phyloP scores from a whole-genome alignment of 2,329 filamentous ascomycete species.

The Orbilia oligospora region DNA sequence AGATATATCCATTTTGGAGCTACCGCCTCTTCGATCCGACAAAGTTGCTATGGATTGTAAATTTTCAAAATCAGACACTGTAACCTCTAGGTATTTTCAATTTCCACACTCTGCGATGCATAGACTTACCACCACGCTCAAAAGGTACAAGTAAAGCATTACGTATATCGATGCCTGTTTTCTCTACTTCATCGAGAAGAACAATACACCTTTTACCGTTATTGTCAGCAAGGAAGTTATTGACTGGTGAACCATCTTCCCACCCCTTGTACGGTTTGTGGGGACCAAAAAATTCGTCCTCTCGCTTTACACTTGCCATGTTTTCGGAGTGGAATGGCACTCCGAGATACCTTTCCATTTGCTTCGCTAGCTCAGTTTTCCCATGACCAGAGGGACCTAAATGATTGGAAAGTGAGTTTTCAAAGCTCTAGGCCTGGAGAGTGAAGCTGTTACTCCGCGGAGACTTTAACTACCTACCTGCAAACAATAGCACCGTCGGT shows the following conservation, averaged over 20 bases:
- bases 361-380: constrained; percentile 70
- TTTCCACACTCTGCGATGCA: too few species aligned
- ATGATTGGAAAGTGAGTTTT: background rate
- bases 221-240: constrained; percentile 69
- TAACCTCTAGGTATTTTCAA: too few species aligned
- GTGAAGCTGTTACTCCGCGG: background rate
- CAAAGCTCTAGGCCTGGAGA: background rate
- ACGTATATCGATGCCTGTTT: constrained; percentile 67
- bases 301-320: constrained; percentile 66
- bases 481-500: constrained; percentile 68
- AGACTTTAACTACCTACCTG: constrained; percentile 64
- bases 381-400: constrained; percentile 69
- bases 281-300: constrained; percentile 69
- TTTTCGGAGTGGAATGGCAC: constrained; percentile 67
- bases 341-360: constrained; percentile 68
- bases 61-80: constrained; percentile 42
- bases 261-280: constrained; percentile 65
- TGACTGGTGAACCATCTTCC: constrained; percentile 68
- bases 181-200: constrained; percentile 72
- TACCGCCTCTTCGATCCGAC: constrained; percentile 38
- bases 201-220: constrained; percentile 67
- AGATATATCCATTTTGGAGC: constrained; percentile 67
- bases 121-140: constrained; percentile 64
- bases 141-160: constrained; percentile 69
- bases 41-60: constrained; percentile 53